Evolutionary conservation across 1,284 basidiomycete genomes (phyloP), one percentile per base, ranked within the genome.

Genomic region (Pseudozyma pruni): DNA sequence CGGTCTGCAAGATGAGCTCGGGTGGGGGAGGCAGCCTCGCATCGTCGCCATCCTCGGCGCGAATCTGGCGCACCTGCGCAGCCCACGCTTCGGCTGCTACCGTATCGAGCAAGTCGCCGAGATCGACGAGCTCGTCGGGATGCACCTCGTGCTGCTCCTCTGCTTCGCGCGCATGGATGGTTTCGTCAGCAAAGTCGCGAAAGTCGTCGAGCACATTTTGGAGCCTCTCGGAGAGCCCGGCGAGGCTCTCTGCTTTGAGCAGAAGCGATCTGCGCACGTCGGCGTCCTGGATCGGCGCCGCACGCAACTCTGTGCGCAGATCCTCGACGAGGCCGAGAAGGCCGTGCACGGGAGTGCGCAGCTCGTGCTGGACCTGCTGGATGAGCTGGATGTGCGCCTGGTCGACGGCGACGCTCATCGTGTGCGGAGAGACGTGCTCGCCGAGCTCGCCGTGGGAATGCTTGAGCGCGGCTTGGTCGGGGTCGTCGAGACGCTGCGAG

Each of bases 321-420:
- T 55, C 50, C 2, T 68, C 60, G 46, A 69, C 29, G 25, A 68
- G 46, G 16, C 54, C 60, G 14, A 72, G 63, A 1, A 70, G 46
- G 17, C 74, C 74, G 22, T 76, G 74, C 0, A 76, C 51, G 22
- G 74, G 74, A 8, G 74, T 76, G 29, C 72, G 53, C 1, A 76
- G 62, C 27, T 76, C 74, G 43, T 76, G 72, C 51, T 76, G 74
- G 8, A 76, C 72, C 16, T 66, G 60, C 29, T 75, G 74, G 1
- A 74, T 69, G 43, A 75, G 61, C 27, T 58, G 55, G 16, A 71
- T 72, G 39, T 72, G 72, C 6, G 72, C 69, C 29, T 56, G 54
- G 32, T 74, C 72, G 43, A 69, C 52, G n/a, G 49, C 57, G 41
- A 46, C 53, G 20, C 46, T 54, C 64, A 61, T 61, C 4, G 49